Evolutionary conservation across 2,329 filamentous ascomycete species (phyloP).

Genomic region (Penicillium vulpinum): DNA sequence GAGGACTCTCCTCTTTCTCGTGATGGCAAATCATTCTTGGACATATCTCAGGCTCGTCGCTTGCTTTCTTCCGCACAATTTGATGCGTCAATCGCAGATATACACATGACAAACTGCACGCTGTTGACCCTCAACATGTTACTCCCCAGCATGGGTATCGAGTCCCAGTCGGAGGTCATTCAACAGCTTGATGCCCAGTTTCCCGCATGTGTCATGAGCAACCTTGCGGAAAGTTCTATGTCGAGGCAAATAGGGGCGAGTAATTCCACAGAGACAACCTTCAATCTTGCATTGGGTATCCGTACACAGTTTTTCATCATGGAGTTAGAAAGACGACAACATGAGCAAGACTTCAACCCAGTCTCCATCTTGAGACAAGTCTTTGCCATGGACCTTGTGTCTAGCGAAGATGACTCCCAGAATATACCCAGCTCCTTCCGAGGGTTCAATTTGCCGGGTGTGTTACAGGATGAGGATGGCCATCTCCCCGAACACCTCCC

Average conservation of each 20-base stretch:
- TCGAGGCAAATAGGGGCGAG: constrained; percentile 38
- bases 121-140: constrained; percentile 44
- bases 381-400: constrained; percentile 40
- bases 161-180: constrained; percentile 23
- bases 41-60: constrained; percentile 29
- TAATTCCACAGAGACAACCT: constrained; percentile 43
- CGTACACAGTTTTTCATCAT: constrained; percentile 57
- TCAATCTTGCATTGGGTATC: constrained; percentile 54
- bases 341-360: constrained; percentile 40
- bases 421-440: constrained; percentile 21
- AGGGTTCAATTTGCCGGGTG: constrained; percentile 28
- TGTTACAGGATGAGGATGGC: constrained; percentile 41
- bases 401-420: constrained; percentile 17
- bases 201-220: constrained; percentile 37
- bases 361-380: constrained; percentile 40
- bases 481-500: constrained; percentile 42
- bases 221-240: constrained; percentile 21
- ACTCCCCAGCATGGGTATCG: constrained; percentile 27
- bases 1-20: constrained; percentile 23
- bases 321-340: constrained; percentile 37
- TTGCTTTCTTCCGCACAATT: constrained; percentile 31
- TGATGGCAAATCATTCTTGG: constrained; percentile 38
- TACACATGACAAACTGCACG: constrained; percentile 48
- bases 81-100: constrained; percentile 36
- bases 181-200: constrained; percentile 36